phyloP scores from a whole-genome alignment of 352 stramenopile genomes.

The Phytophthora vignae region DNA sequence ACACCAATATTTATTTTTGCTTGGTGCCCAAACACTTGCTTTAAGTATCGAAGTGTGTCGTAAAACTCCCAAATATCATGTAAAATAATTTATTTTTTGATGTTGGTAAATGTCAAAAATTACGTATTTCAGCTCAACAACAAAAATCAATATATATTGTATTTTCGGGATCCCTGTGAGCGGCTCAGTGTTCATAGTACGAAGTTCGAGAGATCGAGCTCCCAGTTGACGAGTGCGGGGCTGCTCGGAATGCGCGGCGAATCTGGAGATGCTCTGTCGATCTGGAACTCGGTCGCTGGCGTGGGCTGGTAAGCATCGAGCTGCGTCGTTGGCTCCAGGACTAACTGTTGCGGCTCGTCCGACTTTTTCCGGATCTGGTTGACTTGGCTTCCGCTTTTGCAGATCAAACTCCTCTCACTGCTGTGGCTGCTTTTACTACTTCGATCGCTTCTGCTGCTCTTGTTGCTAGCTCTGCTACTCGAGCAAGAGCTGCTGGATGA shows the following conservation, averaged over 20 bases:
- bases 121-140: too few relatives aligned
- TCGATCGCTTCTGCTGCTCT: slow-evolving; percentile 1
- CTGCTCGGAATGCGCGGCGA: slow-evolving; percentile 13
- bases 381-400: not conserved
- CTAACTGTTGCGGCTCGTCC: not conserved
- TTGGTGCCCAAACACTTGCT: too few relatives aligned
- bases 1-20: too few relatives aligned
- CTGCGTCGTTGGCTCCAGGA: slow-evolving; percentile 3
- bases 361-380: not conserved
- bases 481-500: not conserved
- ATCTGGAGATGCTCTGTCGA: not conserved
- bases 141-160: too few relatives aligned
- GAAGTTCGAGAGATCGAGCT: slow-evolving; percentile 80
- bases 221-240: slow-evolving; percentile 45
- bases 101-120: too few relatives aligned
- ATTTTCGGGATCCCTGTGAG: too few relatives aligned
- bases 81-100: too few relatives aligned
- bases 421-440: slow-evolving; percentile 4
- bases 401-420: not conserved
- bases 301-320: not conserved
- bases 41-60: too few relatives aligned
- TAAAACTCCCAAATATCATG: too few relatives aligned
- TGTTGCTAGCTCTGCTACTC: slow-evolving; percentile 12
- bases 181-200: slow-evolving; percentile 4
- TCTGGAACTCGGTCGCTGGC: not conserved